Evolutionary conservation across 208 protist species (phyloP).

Genomic region (Acanthamoeba royreba): DNA sequence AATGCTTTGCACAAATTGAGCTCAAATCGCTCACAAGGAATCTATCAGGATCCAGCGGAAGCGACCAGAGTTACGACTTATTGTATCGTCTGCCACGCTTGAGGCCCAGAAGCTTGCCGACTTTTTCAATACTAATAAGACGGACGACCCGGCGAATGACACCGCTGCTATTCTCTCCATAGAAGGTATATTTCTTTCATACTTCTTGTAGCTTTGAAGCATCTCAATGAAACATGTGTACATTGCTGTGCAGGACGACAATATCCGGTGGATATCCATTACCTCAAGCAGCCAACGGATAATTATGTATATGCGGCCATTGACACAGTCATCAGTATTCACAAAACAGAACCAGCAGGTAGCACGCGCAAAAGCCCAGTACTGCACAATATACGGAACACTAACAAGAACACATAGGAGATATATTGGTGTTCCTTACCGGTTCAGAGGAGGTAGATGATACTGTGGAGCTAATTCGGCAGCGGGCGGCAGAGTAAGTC

Average conservation of each 20-base stretch:
- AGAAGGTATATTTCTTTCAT: slow-evolving; percentile 48
- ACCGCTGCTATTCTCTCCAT: slow-evolving; percentile 63
- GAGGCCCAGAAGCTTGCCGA: slow-evolving; percentile 86
- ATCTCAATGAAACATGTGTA: neutral
- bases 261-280: slow-evolving; percentile 74
- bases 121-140: slow-evolving; percentile 84
- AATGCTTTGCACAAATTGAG: neutral
- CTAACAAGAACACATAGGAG: slow-evolving; percentile 49
- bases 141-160: neutral
- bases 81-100: slow-evolving; percentile 92
- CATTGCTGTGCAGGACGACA: slow-evolving; percentile 74
- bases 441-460: slow-evolving; percentile 84
- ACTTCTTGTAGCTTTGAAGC: neutral
- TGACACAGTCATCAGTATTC: slow-evolving; percentile 62
- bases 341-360: slow-evolving; percentile 42
- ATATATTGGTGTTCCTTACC: slow-evolving; percentile 82
- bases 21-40: neutral
- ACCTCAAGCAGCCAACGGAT: slow-evolving; percentile 39
- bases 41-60: slow-evolving; percentile 61
- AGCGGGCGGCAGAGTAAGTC: neutral
- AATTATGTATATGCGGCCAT: slow-evolving; percentile 69
- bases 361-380: no score
- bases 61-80: slow-evolving; percentile 84
- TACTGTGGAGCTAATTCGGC: neutral
- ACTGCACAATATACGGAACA: no score